phyloP scores from a whole-genome alignment of 2,329 filamentous ascomycete genomes.

The Aspergillus texensis region DNA sequence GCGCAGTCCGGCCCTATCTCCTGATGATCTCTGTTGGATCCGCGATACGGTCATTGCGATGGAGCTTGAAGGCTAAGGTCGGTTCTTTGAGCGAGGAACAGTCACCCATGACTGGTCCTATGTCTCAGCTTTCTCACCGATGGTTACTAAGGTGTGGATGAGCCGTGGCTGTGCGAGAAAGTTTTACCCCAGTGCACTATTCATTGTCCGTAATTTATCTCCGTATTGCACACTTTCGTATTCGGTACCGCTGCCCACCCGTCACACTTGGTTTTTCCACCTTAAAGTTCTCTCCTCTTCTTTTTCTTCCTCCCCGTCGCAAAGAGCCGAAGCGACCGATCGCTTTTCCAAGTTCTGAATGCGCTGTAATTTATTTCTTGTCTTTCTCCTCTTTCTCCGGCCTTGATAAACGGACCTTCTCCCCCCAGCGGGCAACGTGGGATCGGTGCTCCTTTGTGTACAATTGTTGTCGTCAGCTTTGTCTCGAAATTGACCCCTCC shows the following conservation, averaged over 20 bases:
- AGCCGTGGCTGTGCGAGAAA: constrained; percentile 1
- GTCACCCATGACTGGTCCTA: neutral
- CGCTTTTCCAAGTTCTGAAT: constrained; percentile 1
- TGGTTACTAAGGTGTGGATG: neutral
- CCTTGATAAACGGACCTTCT: neutral
- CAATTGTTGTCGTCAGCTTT: constrained; percentile 2
- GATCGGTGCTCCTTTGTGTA: constrained; percentile 2
- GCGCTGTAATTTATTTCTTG: neutral
- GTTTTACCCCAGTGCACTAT: neutral
- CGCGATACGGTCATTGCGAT: constrained; percentile 2
- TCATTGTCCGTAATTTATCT: neutral
- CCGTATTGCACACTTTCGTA: constrained; percentile 2
- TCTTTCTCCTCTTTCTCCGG: neutral
- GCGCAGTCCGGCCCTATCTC: constrained; percentile 7
- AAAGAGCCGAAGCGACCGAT: constrained; percentile 3
- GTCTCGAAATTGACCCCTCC: neutral
- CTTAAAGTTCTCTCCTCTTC: constrained; percentile 4
- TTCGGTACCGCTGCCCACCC: neutral
- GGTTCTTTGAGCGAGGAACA: neutral
- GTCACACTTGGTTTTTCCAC: constrained; percentile 5
- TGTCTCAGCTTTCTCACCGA: neutral
- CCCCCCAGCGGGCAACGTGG: neutral
- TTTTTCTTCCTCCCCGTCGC: constrained; percentile 1
- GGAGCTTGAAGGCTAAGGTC: neutral
- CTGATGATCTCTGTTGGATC: constrained; percentile 1